phyloP scores from a whole-genome alignment of 345 rosid species.

The Acer campestre region DNA sequence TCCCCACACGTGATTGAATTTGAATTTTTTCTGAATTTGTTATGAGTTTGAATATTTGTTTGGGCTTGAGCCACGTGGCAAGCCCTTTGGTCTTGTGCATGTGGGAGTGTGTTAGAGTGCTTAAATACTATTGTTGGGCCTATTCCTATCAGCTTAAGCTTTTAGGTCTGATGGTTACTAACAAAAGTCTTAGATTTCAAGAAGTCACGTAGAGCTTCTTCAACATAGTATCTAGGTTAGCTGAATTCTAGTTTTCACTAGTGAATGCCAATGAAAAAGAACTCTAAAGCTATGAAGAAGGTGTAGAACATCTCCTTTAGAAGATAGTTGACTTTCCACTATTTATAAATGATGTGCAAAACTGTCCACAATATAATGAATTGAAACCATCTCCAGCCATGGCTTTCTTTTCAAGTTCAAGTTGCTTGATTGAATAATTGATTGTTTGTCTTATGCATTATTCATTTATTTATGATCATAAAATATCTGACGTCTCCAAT shows the following conservation, averaged over 20 bases:
- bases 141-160: no score
- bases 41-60: no score
- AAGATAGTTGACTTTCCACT: conserved; percentile 4
- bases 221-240: neutral
- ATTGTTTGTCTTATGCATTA: neutral
- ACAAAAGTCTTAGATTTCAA: neutral
- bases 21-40: no score
- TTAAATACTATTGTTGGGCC: no score
- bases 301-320: neutral
- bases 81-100: no score
- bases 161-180: no score
- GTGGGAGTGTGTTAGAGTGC: no score
- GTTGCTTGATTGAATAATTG: neutral
- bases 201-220: neutral
- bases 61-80: no score
- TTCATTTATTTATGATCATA: conserved; percentile 5
- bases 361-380: neutral
- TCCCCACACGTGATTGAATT: no score
- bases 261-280: neutral
- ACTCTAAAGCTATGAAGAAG: neutral
- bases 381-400: neutral
- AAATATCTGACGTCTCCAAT: conserved; percentile 3
- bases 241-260: neutral
- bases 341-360: neutral
- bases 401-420: neutral